Evolutionary conservation across 768 basidiomycete species (phyloP).

Genomic region (Suillus cothurnatus): DNA sequence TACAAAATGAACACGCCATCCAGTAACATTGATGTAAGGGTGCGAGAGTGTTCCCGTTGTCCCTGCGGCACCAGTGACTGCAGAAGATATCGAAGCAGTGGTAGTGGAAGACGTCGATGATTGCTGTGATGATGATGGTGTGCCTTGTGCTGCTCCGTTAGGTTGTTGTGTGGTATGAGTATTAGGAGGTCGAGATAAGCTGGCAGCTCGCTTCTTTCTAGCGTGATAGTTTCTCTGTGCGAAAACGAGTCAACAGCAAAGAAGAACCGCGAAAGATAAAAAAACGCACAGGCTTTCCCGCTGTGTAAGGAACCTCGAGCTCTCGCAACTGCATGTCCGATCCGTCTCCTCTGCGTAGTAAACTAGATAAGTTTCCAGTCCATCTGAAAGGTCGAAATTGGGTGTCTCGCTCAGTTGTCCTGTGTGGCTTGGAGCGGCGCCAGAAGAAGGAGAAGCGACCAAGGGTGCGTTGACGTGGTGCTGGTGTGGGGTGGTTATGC

Average conservation of each 20-base stretch:
- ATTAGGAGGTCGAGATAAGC: background rate
- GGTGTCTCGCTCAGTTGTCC: background rate
- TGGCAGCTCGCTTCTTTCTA: background rate
- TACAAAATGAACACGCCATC: no score
- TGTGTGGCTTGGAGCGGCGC: background rate
- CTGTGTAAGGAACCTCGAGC: background rate
- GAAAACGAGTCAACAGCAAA: background rate
- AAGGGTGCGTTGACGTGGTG: background rate
- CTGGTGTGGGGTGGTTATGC: background rate
- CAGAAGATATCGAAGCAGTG: background rate
- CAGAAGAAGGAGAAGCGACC: background rate
- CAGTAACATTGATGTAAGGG: background rate
- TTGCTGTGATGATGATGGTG: background rate
- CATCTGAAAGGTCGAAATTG: background rate
- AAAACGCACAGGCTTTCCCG: background rate
- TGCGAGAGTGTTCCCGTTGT: background rate
- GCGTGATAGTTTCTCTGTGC: background rate
- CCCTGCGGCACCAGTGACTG: no score
- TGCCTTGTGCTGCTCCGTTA: background rate
- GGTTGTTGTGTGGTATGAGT: background rate
- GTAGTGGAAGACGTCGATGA: background rate
- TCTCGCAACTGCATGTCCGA: background rate
- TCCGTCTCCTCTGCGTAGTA: background rate
- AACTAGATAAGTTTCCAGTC: background rate
- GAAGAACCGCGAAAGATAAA: no score